Evolutionary conservation across 2,329 filamentous ascomycete species (phyloP).

Genomic region (Fusarium redolens): DNA sequence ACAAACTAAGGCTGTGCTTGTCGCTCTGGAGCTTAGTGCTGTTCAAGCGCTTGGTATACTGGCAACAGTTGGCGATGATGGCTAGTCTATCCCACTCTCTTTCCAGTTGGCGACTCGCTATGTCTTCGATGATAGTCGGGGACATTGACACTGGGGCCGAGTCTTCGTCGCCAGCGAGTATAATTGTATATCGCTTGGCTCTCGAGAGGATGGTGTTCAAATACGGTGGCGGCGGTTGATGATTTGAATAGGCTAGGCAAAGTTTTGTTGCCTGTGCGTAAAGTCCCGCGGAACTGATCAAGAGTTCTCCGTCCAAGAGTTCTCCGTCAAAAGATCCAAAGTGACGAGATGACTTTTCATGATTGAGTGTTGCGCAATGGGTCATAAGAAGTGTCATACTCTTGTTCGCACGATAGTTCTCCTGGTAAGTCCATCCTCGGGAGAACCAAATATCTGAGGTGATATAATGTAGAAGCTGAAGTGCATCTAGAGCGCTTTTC

Average conservation of each 20-base stretch:
- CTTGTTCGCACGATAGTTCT: neutral
- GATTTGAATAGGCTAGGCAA: neutral
- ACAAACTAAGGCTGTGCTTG: neutral
- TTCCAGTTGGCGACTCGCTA: accelerated
- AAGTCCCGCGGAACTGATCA: neutral
- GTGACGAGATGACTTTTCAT: accelerated
- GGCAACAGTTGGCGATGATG: neutral
- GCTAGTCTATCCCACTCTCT: neutral
- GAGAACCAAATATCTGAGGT: neutral
- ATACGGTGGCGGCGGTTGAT: accelerated
- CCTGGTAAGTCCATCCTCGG: neutral
- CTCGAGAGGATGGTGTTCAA: accelerated
- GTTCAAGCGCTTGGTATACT: neutral
- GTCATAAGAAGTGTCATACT: neutral
- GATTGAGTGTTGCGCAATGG: accelerated
- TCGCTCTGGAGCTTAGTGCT: accelerated
- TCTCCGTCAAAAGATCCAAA: neutral
- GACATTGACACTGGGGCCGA: neutral
- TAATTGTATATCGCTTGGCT: neutral
- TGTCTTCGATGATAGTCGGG: neutral
- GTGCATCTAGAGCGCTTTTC: neutral
- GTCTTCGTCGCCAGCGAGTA: neutral
- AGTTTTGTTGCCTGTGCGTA: neutral
- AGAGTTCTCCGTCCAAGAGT: neutral
- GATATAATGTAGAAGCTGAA: neutral